Base-by-base conservation (phyloP, 2,329 filamentous ascomycete genomes). In the Raffaelea deltoideospora region DNA sequence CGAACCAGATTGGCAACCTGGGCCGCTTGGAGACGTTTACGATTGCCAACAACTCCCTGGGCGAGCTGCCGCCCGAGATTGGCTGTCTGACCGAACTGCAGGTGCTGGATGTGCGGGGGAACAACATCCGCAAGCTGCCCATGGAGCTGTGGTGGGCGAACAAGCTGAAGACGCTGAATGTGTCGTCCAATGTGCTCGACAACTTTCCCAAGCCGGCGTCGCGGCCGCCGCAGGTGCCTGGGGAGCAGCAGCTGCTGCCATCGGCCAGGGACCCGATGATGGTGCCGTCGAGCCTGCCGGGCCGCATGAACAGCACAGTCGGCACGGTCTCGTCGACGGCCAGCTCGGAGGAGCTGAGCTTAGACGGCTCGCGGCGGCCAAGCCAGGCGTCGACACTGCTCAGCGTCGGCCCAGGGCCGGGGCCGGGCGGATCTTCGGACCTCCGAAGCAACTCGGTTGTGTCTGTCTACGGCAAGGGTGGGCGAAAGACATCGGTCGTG, bases 61-160 rank as follows among this genome's bases (percentile, higher is more conserved):
- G 79, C 41, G 77, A 83, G 46, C 63, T 98, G 22, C 90, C 90
- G 4, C 58, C 81, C 1, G 86, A 94, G 47, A 85, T 98, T 45
- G 90, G 90, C 5, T 87, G 83, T 45, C 67, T 98, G 19, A 72
- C 69, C 1, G 88, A 96, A 54, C 65, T 98, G 43, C 79, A 76
- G 37, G 79, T 86, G 43, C 65, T 98, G 29, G 88, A 98, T 52
- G 70, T 96, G 15, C 74, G 88, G 44, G 85, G 90, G 51, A 98
- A 96, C 61, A 98, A 96, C 51, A 70, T 98, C 40, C 80, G 79
- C 45, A 80, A 79, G 50, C 64, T 98, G 23, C 90, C 90, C 2
- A 75, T 83, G 51, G 90, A 98, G 52, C 69, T 98, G n/a, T 98
- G 90, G 90, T 88, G 84, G 66, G 88, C 88, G 35, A 79, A 79